These are phyloP conservation scores for Selenicereus undatus DNA, from an alignment of 148 eudicot genomes.

Conservation along the genomic window DNA sequence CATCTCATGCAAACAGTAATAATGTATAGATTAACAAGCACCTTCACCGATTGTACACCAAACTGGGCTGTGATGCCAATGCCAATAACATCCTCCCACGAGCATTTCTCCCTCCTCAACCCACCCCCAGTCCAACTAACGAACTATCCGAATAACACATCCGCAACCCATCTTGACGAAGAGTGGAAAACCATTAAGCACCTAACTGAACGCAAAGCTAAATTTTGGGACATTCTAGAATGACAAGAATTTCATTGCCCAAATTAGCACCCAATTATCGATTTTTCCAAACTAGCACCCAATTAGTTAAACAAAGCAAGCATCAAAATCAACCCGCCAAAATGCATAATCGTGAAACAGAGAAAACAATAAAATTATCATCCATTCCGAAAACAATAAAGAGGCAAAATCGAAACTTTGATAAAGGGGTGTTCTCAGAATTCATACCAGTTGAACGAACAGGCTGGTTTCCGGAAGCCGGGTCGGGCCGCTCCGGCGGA, in stretches of 20 bases:
- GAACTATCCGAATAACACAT: too few relatives aligned
- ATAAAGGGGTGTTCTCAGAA: background rate
- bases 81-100: background rate
- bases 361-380: background rate
- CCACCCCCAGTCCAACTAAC: background rate
- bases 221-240: background rate
- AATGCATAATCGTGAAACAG: background rate
- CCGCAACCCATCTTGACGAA: background rate
- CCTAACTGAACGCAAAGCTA: background rate
- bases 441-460: conserved; percentile 29
- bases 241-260: too few relatives aligned
- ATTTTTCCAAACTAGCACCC: too few relatives aligned
- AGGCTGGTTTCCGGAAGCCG: conserved; percentile 30
- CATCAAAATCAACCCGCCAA: background rate
- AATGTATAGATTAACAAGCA: background rate
- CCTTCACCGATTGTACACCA: background rate
- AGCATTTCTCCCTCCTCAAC: background rate
- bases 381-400: background rate
- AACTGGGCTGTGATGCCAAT: background rate
- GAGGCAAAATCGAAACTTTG: background rate
- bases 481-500: conserved; percentile 12
- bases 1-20: background rate
- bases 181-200: background rate
- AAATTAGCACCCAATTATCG: too few relatives aligned
- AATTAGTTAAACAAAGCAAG: background rate